Evolutionary conservation across 2,329 filamentous ascomycete species (phyloP).

Genomic region (Blastomyces gilchristii): DNA sequence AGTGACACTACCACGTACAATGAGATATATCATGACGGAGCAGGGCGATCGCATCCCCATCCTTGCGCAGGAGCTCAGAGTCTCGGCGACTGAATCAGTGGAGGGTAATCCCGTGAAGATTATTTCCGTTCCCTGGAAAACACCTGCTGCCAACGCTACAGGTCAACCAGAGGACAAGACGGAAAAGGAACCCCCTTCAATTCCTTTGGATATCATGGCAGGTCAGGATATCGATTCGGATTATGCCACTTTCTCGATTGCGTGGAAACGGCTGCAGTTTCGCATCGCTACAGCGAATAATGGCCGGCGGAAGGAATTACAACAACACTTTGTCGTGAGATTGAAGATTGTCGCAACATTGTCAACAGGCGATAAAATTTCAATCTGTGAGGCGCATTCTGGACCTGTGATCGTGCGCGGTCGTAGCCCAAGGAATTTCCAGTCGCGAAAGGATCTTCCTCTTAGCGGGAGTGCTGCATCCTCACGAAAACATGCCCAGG

Average conservation of each 20-base stretch:
- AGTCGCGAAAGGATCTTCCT: slow-evolving; percentile 84
- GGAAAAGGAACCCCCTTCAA: slow-evolving; percentile 77
- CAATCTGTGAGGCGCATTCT: slow-evolving; percentile 74
- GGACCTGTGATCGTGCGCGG: slow-evolving; percentile 89
- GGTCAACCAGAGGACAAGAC: slow-evolving; percentile 49
- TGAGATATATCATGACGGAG: slow-evolving; percentile 72
- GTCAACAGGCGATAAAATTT: slow-evolving; percentile 68
- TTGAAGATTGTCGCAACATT: slow-evolving; percentile 78
- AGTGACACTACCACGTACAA: slow-evolving; percentile 65
- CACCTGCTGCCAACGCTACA: slow-evolving; percentile 68
- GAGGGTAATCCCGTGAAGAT: slow-evolving; percentile 86
- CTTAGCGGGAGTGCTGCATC: slow-evolving; percentile 69
- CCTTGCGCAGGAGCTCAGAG: slow-evolving; percentile 69
- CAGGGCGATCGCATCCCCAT: slow-evolving; percentile 76
- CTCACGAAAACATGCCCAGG: slow-evolving; percentile 57
- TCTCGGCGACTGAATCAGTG: slow-evolving; percentile 89
- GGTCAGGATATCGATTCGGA: slow-evolving; percentile 67
- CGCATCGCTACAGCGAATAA: slow-evolving; percentile 94
- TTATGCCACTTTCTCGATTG: slow-evolving; percentile 81
- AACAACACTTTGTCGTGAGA: slow-evolving; percentile 89
- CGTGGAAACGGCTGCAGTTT: slow-evolving; percentile 89
- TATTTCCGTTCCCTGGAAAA: slow-evolving; percentile 97
- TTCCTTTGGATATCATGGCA: slow-evolving; percentile 59
- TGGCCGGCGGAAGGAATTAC: slow-evolving; percentile 82
- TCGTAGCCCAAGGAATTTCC: slow-evolving; percentile 87